Evolutionary conservation across 352 stramenopile species (phyloP), one percentile per base, ranked within the genome.

Genomic region (Pythium periplocum): DNA sequence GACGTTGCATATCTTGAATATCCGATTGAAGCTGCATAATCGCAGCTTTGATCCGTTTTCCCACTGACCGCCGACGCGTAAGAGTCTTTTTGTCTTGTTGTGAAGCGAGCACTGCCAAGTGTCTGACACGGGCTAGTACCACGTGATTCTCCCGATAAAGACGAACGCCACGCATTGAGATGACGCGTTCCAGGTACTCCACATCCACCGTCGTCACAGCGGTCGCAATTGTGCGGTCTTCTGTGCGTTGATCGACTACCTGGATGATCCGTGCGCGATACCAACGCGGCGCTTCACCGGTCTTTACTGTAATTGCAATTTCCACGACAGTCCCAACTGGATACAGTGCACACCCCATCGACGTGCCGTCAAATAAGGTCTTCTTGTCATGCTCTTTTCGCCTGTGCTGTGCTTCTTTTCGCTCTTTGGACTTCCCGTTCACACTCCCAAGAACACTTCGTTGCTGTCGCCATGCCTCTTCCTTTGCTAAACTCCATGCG

Each of bases 401-500:
- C 17, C 17, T 26, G 17, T 26, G 17, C 17, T 26, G 17, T 26
- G 17, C 17, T 26, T 26, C 17, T 26, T 26, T 32, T 40, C 10
- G 6, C 40, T 48, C 4, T 41, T 26, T 32, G 39, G 26, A n/a
- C 3, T 12, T 33, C 8, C 30, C 37, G 42, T 62, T 66, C 17
- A 26, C 17, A 26, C 17, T 26, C 17, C 17, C 17, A 26, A 26
- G 17, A 26, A 26, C 17, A 26, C 17, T 26, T 26, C 17, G 7
- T 8, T 55, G 47, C 26, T 62, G 49, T 6, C 43, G 51, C 57
- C 65, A 68, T 26, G 55, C 57, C 26, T 70, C 51, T 45, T 88
- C 75, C 4, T 62, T 65, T 2, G 64, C 67, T 9, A 83, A 44
- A 59, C 71, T 88, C 78, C 78, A 88, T 6, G 73, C 78, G 26